phyloP scores from a whole-genome alignment of 768 basidiomycete species.

The Mycena rebaudengoi region DNA sequence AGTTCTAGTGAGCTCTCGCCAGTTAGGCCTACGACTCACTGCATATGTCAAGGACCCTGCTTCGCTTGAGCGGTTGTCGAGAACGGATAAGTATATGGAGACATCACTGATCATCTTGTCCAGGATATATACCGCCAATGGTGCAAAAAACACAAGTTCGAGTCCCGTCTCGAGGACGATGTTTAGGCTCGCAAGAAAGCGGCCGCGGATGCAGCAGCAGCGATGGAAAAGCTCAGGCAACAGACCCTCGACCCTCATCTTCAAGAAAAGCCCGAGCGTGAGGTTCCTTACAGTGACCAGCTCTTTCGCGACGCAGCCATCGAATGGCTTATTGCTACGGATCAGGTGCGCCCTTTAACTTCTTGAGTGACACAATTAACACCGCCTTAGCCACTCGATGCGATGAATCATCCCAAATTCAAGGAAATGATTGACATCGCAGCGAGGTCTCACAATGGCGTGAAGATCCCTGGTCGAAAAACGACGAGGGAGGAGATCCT shows the following conservation, averaged over 20 bases:
- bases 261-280: conserved; percentile 19
- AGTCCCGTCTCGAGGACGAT: conserved; percentile 39
- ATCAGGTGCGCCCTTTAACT: conserved; percentile 44
- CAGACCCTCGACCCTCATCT: conserved; percentile 37
- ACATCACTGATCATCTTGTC: too few relatives aligned
- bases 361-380: too few relatives aligned
- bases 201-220: neutral
- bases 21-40: too few relatives aligned
- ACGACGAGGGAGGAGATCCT: conserved; percentile 35
- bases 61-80: too few relatives aligned
- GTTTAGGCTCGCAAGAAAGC: conserved; percentile 28
- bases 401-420: conserved; percentile 41
- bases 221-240: conserved; percentile 15
- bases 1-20: too few relatives aligned
- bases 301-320: conserved; percentile 39
- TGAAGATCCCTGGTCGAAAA: conserved; percentile 37
- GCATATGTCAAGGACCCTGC: too few relatives aligned
- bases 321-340: conserved; percentile 48
- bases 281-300: conserved; percentile 39
- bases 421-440: conserved; percentile 42
- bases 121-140: too few relatives aligned
- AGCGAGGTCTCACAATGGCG: conserved; percentile 35
- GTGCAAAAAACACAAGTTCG: conserved; percentile 29
- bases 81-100: too few relatives aligned
- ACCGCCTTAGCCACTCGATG: conserved; percentile 32